phyloP scores from a whole-genome alignment of 208 protist species.

The Herpetomonas samuelpessoai region DNA sequence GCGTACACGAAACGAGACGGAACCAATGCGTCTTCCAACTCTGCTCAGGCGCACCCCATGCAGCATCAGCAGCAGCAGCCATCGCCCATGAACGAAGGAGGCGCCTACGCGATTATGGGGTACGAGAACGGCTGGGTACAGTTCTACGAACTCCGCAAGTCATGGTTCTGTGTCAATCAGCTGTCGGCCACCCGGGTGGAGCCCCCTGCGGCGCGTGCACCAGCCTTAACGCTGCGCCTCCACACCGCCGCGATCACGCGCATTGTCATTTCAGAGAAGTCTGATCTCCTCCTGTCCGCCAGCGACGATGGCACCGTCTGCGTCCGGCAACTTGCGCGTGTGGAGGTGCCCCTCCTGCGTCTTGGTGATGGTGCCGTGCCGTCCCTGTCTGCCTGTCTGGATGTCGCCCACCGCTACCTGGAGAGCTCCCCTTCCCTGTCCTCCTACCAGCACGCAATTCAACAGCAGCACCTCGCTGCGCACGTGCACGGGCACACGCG shows the following conservation, averaged over 20 bases:
- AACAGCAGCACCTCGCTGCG: neutral
- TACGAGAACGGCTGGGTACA: slow-evolving; percentile 77
- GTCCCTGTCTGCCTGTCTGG: neutral
- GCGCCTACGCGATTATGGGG: slow-evolving; percentile 59
- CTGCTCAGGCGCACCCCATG: neutral
- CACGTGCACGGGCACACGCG: slow-evolving; percentile 42
- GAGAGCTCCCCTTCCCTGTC: neutral
- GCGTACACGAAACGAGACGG: neutral
- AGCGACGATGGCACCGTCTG: slow-evolving; percentile 71
- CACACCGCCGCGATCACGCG: slow-evolving; percentile 52
- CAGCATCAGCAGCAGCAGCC: slow-evolving; percentile 5
- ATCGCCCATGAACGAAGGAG: slow-evolving; percentile 9
- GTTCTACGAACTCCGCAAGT: slow-evolving; percentile 48
- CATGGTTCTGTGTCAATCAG: slow-evolving; percentile 63
- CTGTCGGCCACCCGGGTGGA: slow-evolving; percentile 59
- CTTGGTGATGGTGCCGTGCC: slow-evolving; percentile 31
- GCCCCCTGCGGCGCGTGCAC: slow-evolving; percentile 43
- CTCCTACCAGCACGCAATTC: too few relatives aligned
- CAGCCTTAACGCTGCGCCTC: slow-evolving; percentile 31
- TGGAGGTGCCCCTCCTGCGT: slow-evolving; percentile 56
- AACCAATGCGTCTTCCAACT: neutral
- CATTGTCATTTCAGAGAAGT: slow-evolving; percentile 43
- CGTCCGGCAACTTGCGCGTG: slow-evolving; percentile 50
- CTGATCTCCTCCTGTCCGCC: slow-evolving; percentile 61
- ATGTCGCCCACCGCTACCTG: neutral